Evolutionary conservation across 169 alveolate species (phyloP), one percentile per base, ranked within the genome.

Genomic region (Cryptosporidium ubiquitum): DNA sequence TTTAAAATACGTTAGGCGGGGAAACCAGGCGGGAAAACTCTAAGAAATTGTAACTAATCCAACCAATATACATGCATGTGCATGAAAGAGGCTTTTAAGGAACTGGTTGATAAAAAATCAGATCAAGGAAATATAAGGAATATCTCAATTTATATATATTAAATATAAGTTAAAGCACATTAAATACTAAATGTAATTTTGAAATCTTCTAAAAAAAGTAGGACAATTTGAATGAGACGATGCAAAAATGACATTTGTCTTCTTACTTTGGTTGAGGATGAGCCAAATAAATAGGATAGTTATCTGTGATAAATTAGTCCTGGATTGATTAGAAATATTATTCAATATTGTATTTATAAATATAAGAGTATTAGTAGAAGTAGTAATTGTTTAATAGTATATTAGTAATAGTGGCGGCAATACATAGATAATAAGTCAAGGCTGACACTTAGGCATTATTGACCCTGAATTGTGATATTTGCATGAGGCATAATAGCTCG

Each of bases 401-500:
- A 7, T 26, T 23, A 23, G 66, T 55, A 26, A 55, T 55, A 23
- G 2, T 55, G 66, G 66, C 37, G 66, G 66, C 5, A 47, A 47
- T 6, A 47, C 3, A 3, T 47, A 47, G 3, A 47, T 47, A 47
- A 47, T 47, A 47, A 47, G 16, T 47, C 55, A 47, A 47, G 9
- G 66, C 37, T 6, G 64, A 10, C 18, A 3, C 18, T 23, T 55
- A 7, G 18, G 20, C 71, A 39, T 42, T 64, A 79, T 47, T 61
- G 89, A 20, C 89, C 89, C 66, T 79, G 89, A 31, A 79, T 79
- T 39, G 89, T 79, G 26, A 79, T 79, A 33, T 79, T 79, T 23
- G 89, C 89, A 42, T 79, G 89, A 9, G 89, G 89, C 89, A 79
- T 79, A 39, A 79, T 79, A 37, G 89, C 71, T 61, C 89, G 26